Evolutionary conservation across 1,284 basidiomycete species (phyloP).

Genomic region (Anthracocystis walkeri): DNA sequence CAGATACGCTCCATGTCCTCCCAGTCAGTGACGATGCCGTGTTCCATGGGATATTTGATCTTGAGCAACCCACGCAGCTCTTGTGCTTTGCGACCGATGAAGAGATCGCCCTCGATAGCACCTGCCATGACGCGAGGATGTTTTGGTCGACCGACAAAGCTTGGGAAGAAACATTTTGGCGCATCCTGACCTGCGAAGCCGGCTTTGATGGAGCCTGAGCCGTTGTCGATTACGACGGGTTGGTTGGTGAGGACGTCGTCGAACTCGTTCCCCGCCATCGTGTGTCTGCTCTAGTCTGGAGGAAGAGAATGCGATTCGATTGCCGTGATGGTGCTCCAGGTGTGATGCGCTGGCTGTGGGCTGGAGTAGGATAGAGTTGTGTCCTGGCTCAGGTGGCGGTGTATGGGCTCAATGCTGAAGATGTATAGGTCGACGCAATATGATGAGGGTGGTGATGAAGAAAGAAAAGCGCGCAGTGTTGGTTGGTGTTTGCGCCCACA

Average conservation of each 20-base stretch:
- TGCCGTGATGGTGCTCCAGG: neutral
- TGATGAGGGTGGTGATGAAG: neutral
- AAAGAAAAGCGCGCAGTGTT: no score
- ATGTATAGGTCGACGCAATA: neutral
- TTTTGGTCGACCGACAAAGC: constrained; percentile 67
- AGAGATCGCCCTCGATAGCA: constrained; percentile 68
- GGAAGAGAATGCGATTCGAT: neutral
- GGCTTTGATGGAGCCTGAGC: constrained; percentile 69
- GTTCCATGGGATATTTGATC: constrained; percentile 68
- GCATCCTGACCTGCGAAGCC: constrained; percentile 68
- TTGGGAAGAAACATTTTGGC: constrained; percentile 68
- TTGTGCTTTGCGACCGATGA: constrained; percentile 67
- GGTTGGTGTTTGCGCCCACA: neutral
- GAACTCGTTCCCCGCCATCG: constrained; percentile 60
- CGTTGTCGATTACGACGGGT: constrained; percentile 69
- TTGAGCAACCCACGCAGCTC: constrained; percentile 67
- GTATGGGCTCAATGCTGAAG: neutral
- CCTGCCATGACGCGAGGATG: constrained; percentile 68
- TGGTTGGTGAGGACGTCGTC: constrained; percentile 70
- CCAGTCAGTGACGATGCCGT: constrained; percentile 69
- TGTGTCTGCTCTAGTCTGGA: neutral
- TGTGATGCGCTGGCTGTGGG: neutral
- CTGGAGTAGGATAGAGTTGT: neutral
- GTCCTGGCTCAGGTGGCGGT: neutral
- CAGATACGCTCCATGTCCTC: constrained; percentile 69